Base-by-base conservation (phyloP, 352 stramenopile species). In the Phytopythium litorale region DNA sequence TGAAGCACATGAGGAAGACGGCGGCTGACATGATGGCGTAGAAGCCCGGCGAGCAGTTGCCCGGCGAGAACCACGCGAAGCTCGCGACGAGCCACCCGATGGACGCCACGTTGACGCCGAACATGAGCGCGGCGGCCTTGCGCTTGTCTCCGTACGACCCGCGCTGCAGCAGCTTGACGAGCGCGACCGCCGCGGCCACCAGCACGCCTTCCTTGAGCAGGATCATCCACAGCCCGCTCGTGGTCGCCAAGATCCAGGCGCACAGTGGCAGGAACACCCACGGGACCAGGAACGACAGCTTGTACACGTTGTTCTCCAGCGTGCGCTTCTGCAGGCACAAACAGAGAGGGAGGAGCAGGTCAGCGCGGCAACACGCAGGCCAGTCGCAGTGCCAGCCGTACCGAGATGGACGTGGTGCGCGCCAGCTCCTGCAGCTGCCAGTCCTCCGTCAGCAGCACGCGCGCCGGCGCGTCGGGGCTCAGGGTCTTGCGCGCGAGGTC, bases 31-130 rank as follows among this genome's bases (percentile, higher is more conserved):
- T 58, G 40, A 63, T 32, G 0, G 56, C 5, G 28, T 79, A 82
- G 61, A 75, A 84, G 12, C 30, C 15, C 7, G 63, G 56, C 18
- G 71, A 78, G 32, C 73, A 76, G 46, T 73, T 55, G 50, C 58
- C 33, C n/a, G 35, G 37, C 7, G 61, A 70, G 23, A 81, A 82
- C 15, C 18, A 35, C 40, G 78, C 68, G 40, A 88, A 85, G 56
- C 61, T 69, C 5, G 59, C 61, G n/a, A 82, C 71, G 60, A 93
- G 75, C 68, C 78, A 89, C 33, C 65, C 73, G 28, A 89, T 81
- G 9, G 81, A 91, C 30, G 80, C 77, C n/a, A 89, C 72, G 45
- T 91, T 93, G 50, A 91, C 66, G 21, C 84, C 84, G 13, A 93
- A 84, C 75, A 91, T 76, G 42, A 91, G 71, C 23, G 78, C 71